Percentiles rank a stretch among this genome's conserved stretches.
Evolutionary conservation across 768 basidiomycete genomes (phyloP).

Genomic region (Suillus fuscotomentosus): DNA sequence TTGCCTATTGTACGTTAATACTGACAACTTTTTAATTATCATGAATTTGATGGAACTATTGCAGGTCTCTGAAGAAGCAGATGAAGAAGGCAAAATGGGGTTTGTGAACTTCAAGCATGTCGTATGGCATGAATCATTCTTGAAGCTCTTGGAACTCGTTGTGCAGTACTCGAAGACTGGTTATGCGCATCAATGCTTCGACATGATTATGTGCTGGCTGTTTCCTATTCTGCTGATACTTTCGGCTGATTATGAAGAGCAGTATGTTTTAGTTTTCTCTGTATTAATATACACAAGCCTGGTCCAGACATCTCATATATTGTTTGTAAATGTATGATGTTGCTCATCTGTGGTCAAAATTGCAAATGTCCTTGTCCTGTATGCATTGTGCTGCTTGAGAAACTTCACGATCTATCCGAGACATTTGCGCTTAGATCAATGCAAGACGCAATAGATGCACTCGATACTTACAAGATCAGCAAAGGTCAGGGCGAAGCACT

Average conservation of each 20-base stretch:
- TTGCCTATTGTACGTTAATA: conserved; percentile 14
- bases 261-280: conserved; percentile 27
- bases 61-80: conserved; percentile 31
- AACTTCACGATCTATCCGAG: conserved; percentile 21
- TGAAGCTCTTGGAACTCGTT: conserved; percentile 30
- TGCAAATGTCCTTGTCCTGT: conserved; percentile 36
- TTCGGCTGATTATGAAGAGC: conserved; percentile 44
- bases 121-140: conserved; percentile 38
- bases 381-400: conserved; percentile 31
- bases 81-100: conserved; percentile 25
- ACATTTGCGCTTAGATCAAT: conserved; percentile 17
- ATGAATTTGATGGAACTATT: neutral
- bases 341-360: conserved; percentile 30
- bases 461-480: neutral
- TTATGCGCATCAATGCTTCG: conserved; percentile 24
- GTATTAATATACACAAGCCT: neutral
- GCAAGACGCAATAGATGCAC: conserved; percentile 11
- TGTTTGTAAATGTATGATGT: conserved; percentile 35
- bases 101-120: conserved; percentile 33
- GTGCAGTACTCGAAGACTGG: conserved; percentile 18
- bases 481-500: conserved; percentile 17
- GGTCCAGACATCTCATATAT: neutral
- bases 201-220: conserved; percentile 19
- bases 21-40: neutral
- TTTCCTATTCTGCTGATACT: conserved; percentile 39